Conservation (phyloP, 2,329 filamentous ascomycete genomes). For the Sporothrix inflata region DNA sequence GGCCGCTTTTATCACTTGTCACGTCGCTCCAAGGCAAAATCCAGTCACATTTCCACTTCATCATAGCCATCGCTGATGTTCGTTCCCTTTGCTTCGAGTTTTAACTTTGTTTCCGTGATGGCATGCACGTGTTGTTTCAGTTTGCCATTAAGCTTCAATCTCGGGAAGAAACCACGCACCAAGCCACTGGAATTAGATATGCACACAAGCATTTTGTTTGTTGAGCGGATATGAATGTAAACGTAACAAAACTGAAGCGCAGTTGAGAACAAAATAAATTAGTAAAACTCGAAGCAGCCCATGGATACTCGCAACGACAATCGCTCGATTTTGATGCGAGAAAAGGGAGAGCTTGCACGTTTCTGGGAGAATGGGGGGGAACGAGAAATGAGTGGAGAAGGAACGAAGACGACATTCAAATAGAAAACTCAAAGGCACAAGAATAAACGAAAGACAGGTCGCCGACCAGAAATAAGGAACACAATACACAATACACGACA, state of each 20-base stretch:
- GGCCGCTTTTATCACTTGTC: not conserved
- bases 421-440: not conserved
- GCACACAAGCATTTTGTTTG: not conserved
- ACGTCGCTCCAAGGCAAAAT: not conserved
- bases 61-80: not conserved
- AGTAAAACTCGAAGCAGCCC: not conserved
- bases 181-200: not conserved
- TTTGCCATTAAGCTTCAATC: not conserved
- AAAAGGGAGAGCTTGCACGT: not conserved
- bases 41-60: not conserved
- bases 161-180: not conserved
- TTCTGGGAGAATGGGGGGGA: not conserved
- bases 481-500: not conserved
- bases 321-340: not conserved
- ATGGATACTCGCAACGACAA: not conserved
- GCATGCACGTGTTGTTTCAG: not conserved
- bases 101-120: not conserved
- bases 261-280: too few relatives aligned
- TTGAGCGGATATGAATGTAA: too few relatives aligned
- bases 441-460: constrained; percentile 5
- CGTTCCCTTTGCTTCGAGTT: not conserved
- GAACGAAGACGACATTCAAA: not conserved
- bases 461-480: not conserved
- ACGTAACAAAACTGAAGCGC: too few relatives aligned
- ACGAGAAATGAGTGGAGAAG: not conserved